Evolutionary conservation across 139 green algal genomes (phyloP), one percentile per base, ranked within the genome.

Genomic region (Chlamydomonas sp.): DNA sequence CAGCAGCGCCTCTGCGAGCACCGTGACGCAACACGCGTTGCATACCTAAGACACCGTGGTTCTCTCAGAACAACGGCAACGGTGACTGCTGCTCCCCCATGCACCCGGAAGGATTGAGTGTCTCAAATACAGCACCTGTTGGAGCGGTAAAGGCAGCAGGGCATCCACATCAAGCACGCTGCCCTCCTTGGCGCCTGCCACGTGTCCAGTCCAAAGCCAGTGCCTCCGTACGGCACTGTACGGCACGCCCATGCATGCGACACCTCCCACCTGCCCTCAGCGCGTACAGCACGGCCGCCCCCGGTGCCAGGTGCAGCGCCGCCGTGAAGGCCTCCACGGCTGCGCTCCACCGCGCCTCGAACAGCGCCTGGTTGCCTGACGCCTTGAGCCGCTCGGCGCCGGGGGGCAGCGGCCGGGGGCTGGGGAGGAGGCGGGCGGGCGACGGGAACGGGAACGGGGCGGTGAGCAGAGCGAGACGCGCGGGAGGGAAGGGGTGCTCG

Each of bases 281-380:
- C 16, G 68, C 83, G 79, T 95, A 94, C 63, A 97, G 81, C 72
- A 85, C 58, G 4, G 89, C 10, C 0, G 83, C 85, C 83, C 66
- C 85, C 9, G 95, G 95, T 9, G 90, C 88, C 18, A 90, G 79
- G 73, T 88, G 79, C 31, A 97, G 83, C 17, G 89, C 95, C 15
- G 83, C 78, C 18, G 63, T 91, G 88, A 95, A 96, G n/a, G 62
- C 94, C 67, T 4, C 74, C 18, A 93, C 86, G 8, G 93, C 94
- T 60, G 62, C 82, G 12, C 79, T 66, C 20, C 90, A 84, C 12
- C 89, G 76, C 72, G 88, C 84, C 20, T 90, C 86, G 66, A 95
- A 96, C 17, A 93, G 87, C 18, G 88, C 85, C 59, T 72, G 79
- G 71, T 96, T 96, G 63, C 91, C 93, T 5, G 88, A 81, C 2